Conservation (phyloP, 345 rosid genomes). For the Kandelia obovata region DNA sequence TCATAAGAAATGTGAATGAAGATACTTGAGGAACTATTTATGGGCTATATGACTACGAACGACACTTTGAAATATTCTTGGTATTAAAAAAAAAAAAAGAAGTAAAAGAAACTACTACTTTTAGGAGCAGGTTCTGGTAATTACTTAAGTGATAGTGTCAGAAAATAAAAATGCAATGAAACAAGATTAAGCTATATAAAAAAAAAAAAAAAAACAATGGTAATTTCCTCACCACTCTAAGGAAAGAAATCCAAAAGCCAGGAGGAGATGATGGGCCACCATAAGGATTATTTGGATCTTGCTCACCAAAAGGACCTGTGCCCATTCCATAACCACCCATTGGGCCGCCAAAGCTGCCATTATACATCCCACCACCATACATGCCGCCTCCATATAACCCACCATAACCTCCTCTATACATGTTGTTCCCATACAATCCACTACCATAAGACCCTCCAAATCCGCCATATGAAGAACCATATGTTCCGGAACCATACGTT, state of each 20-base stretch:
- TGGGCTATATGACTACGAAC: no score
- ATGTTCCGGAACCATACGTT: conserved; percentile 47
- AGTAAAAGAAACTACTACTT: no score
- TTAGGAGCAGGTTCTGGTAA: neutral
- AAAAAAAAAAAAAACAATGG: neutral
- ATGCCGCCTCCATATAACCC: conserved; percentile 62
- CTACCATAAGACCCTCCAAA: conserved; percentile 54
- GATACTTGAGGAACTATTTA: no score
- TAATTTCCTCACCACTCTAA: conserved; percentile 60
- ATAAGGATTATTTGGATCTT: conserved; percentile 85
- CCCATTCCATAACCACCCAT: conserved; percentile 97
- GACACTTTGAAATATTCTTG: no score
- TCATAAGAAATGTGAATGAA: neutral
- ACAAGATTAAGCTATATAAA: neutral
- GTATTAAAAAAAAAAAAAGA: no score
- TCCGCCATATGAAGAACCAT: conserved; percentile 55
- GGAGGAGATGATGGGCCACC: conserved; percentile 92
- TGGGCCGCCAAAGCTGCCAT: conserved; percentile 59
- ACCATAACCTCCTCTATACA: conserved; percentile 87
- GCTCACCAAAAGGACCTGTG: conserved; percentile 78
- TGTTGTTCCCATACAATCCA: conserved; percentile 71
- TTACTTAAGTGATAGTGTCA: neutral
- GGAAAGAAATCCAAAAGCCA: conserved; percentile 96
- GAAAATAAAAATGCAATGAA: neutral
- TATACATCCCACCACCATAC: conserved; percentile 53